Evolutionary conservation across 371 early-diverging fungal genomes (phyloP).

Genomic region (Lichtheimia ornata): DNA sequence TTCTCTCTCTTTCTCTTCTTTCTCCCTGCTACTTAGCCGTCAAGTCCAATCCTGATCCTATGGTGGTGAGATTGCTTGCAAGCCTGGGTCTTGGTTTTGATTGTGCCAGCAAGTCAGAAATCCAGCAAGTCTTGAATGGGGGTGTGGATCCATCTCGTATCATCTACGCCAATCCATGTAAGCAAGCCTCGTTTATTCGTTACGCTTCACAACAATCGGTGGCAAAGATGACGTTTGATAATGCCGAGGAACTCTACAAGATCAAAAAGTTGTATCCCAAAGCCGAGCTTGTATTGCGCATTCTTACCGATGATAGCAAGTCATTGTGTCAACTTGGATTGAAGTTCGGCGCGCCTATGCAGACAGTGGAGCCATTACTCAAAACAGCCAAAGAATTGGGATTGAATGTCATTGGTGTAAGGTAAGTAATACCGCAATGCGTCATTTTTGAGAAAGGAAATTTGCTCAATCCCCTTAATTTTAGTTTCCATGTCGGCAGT

Average conservation of each 20-base stretch:
- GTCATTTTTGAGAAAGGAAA: neutral
- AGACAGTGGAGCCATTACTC: conserved; percentile 68
- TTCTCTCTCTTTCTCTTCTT: no score
- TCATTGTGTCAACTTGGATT: conserved; percentile 90
- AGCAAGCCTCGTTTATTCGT: conserved; percentile 91
- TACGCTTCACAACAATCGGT: conserved; percentile 81
- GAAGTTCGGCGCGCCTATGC: conserved; percentile 94
- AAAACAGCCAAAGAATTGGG: conserved; percentile 77
- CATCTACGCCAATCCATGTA: conserved; percentile 98
- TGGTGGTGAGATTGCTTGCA: conserved; percentile 83
- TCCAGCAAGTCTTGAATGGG: conserved; percentile 77
- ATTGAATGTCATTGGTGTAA: conserved; percentile 88
- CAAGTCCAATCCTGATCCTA: conserved; percentile 94
- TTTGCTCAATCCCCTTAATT: neutral
- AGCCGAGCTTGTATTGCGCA: conserved; percentile 89
- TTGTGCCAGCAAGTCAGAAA: conserved; percentile 89
- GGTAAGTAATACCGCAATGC: conserved; percentile 23
- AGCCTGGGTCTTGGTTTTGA: conserved; percentile 92
- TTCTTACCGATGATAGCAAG: conserved; percentile 93
- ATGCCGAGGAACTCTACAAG: conserved; percentile 94
- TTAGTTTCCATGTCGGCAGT: conserved; percentile 91
- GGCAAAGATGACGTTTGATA: conserved; percentile 96
- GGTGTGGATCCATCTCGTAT: conserved; percentile 82
- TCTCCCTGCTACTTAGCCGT: conserved; percentile 61
- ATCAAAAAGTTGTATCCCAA: conserved; percentile 80